Evolutionary conservation across 495 filamentous ascomycete species (phyloP).

Genomic region (Antarctomyces pellizariae): DNA sequence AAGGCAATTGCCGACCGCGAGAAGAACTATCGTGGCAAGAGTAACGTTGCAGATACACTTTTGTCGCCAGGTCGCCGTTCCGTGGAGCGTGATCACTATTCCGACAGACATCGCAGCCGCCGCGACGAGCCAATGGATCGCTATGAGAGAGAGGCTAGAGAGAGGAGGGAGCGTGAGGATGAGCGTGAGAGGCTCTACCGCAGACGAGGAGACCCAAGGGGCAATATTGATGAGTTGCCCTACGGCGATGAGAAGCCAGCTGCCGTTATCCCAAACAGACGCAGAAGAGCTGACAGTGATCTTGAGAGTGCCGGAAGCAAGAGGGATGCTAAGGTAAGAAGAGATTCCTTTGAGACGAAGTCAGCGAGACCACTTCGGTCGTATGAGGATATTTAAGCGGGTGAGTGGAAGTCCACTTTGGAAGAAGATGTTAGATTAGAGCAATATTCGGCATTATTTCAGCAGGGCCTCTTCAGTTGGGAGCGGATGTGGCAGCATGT

Average conservation of each 20-base stretch:
- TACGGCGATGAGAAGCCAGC: conserved; percentile 59
- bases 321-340: conserved; percentile 32
- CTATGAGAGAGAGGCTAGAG: conserved; percentile 20
- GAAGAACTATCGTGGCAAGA: conserved; percentile 64
- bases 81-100: conserved; percentile 23
- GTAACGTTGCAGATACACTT: conserved; percentile 37
- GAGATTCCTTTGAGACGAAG: neutral
- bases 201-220: conserved; percentile 52
- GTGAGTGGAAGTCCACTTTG: too few species aligned
- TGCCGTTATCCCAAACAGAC: conserved; percentile 32
- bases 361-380: too few species aligned
- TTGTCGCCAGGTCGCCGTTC: conserved; percentile 26
- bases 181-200: conserved; percentile 61
- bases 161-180: conserved; percentile 21
- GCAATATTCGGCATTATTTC: too few species aligned
- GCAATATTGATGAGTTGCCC: conserved; percentile 56
- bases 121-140: conserved; percentile 17
- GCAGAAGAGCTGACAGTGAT: conserved; percentile 53
- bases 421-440: too few species aligned
- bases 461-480: too few species aligned
- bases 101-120: conserved; percentile 18
- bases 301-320: conserved; percentile 44
- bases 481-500: too few species aligned
- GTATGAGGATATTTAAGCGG: too few species aligned
- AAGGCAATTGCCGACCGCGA: conserved; percentile 74